Evolutionary conservation across 306 rosid genomes (phyloP), one percentile per base, ranked within the genome.

Genomic region (Prinsepia uniflora): DNA sequence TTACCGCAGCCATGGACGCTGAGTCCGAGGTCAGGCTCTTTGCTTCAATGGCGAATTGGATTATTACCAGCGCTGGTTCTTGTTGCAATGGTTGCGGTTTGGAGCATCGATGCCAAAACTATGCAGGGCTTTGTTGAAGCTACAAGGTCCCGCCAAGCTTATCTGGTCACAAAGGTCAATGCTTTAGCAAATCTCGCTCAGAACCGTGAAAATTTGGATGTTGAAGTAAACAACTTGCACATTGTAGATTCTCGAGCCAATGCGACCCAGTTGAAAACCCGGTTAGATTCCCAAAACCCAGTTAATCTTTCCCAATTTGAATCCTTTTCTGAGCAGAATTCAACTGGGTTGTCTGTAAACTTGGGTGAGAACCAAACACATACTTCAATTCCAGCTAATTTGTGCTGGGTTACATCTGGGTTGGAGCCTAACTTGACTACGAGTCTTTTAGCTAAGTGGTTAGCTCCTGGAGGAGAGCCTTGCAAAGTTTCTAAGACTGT

Each of bases 401-500:
- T 57, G 24, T 63, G 68, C 45, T 92, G 98, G 98, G 72, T 89
- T 83, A 72, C 82, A 18, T 82, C 80, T 79, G 92, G 82, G 4
- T 75, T 87, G 24, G 95, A 92, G 65, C 82, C 83, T 10, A 77
- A 86, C 50, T 79, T 84, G 41, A 87, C 92, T 36, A 75, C 81
- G 49, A 90, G 77, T 82, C 89, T 92, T 65, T 62, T 92, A 12
- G 85, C 95, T 22, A 34, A 75, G 15, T 92, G 96, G 98, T 76
- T 81, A 64, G 75, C 87, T 76, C 87, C 87, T 3, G 96, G 96
- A 19, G 91, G 96, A 22, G 80, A 83, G 76, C 89, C 96, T 6
- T 92, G 98, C 61, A 82, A 46, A 73, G 96, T 83, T 78, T 85
- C 92, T 1, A 81, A 22, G 78, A 86, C 98, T 0, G 83, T 67